Conservation (phyloP, 2,329 filamentous ascomycete genomes). For the Ramichloridium luteum region DNA sequence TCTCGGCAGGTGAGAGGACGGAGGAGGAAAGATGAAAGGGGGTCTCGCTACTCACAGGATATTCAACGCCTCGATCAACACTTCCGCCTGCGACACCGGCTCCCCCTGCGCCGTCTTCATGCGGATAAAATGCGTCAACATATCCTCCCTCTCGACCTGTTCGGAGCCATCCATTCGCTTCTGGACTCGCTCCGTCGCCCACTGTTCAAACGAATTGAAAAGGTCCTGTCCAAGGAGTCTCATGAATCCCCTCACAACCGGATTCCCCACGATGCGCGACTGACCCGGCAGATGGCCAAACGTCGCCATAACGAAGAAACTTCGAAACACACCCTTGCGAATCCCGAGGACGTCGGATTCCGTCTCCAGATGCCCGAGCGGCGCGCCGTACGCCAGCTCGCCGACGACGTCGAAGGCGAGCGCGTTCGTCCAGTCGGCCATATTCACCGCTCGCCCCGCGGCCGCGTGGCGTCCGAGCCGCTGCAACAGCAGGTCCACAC, state of each 20-base stretch:
- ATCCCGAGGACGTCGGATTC: conserved; percentile 8
- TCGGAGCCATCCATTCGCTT: conserved; percentile 3
- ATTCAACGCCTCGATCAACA: conserved; percentile 8
- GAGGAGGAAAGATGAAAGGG: too few relatives aligned
- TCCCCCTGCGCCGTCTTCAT: conserved; percentile 6
- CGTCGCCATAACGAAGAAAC: conserved; percentile 6
- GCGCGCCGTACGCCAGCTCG: conserved; percentile 23
- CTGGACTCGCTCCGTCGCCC: conserved; percentile 6
- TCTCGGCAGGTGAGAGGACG: too few relatives aligned
- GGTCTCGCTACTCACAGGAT: too few relatives aligned
- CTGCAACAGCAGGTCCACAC: conserved; percentile 26
- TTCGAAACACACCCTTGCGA: conserved; percentile 3
- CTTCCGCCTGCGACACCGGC: conserved; percentile 4
- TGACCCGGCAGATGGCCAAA: conserved; percentile 10
- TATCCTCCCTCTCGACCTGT: conserved; percentile 7
- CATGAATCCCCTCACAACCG: not conserved
- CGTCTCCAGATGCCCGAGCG: conserved; percentile 10
- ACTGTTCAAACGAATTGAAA: conserved; percentile 7
- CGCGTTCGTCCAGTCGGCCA: conserved; percentile 10
- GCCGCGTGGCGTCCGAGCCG: conserved; percentile 14
- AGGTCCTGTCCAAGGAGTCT: too few relatives aligned
- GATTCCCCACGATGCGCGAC: conserved; percentile 6
- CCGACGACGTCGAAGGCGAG: conserved; percentile 71
- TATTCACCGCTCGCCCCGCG: conserved; percentile 9
- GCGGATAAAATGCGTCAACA: conserved; percentile 10